Base-by-base conservation (phyloP, 192 early-diverging fungal species). In the Coemansia sp. region DNA sequence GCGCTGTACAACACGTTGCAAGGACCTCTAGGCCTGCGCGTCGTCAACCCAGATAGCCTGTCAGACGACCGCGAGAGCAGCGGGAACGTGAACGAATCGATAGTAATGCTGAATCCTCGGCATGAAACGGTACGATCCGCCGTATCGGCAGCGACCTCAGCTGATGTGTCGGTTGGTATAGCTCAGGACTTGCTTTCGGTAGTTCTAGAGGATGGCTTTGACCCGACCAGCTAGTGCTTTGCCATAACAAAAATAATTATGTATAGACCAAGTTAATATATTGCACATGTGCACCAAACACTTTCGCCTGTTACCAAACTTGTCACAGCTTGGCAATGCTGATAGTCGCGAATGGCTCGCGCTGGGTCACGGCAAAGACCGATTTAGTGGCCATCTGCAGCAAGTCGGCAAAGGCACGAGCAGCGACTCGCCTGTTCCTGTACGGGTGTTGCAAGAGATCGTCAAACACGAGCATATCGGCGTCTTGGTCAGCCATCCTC, bases 371-470 rank as follows among this genome's bases (percentile, higher is more conserved):
- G n/a, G 19, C 20, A 32, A 81, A 69, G 25, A 66, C 70, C 1
- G 78, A 75, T 29, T 41, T 53, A 4, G 73, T 46, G 14, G 73
- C 78, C 73, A 75, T 62, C 37, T 81, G 73, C 12, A 81, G 59
- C 27, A 75, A 22, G 42, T 81, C 78, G 14, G 71, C 53, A 42
- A 81, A 81, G 4, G 78, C 78, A 12, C 78, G 62, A 6, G 78
- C 73, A 11, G 78, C 78, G 5, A 75, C 73, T 9, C 78, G 73
- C 7, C 59, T 73, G 5, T 41, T 69, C 39, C 62, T 60, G 60
- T 63, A 71, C 12, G 70, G 65, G 7, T 59, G 59, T 14, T 46
- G 49, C 47, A 81, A 19, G 1, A 81, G 47, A 4, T 71, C 54
- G 37, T 45, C 60, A 51, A 81, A 81, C 1, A 12, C n/a, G 29